Percentiles rank a stretch among this genome's conserved stretches.
Evolutionary conservation across 2,329 filamentous ascomycete genomes (phyloP).

Genomic region (Aspergillus versicolor): DNA sequence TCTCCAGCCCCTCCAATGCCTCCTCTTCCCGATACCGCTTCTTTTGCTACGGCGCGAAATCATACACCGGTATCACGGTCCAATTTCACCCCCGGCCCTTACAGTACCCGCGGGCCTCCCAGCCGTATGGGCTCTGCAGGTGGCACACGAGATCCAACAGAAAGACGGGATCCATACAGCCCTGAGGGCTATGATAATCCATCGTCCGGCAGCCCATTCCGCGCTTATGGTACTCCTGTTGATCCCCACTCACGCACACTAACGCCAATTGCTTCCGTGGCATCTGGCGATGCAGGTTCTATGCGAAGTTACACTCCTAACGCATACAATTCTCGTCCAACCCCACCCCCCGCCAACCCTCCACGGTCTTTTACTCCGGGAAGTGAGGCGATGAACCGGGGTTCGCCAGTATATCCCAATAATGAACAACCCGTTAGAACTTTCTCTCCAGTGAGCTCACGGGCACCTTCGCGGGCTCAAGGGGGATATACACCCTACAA

Average conservation of each 20-base stretch:
- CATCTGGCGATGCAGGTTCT: conserved; percentile 15
- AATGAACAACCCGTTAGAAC: conserved; percentile 4
- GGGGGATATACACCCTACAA: conserved; percentile 5
- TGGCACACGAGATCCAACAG: conserved; percentile 5
- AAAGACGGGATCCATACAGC: conserved; percentile 8
- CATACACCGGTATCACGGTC: conserved; percentile 17
- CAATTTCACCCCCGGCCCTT: conserved; percentile 16
- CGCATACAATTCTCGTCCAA: conserved; percentile 6
- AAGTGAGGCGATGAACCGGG: neutral
- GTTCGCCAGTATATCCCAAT: conserved; percentile 4
- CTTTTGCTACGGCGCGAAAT: conserved; percentile 25
- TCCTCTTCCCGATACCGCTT: conserved; percentile 26
- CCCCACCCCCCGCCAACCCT: conserved; percentile 16
- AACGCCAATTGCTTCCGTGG: conserved; percentile 15
- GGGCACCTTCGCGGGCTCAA: neutral
- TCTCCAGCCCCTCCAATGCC: conserved; percentile 33
- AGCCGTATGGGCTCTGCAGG: conserved; percentile 13
- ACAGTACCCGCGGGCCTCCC: conserved; percentile 21
- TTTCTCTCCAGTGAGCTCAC: conserved; percentile 5
- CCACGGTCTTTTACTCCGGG: conserved; percentile 12
- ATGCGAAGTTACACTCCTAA: conserved; percentile 17
- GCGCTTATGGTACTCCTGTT: conserved; percentile 19
- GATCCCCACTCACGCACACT: conserved; percentile 23
- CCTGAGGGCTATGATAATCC: conserved; percentile 4
- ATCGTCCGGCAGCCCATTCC: conserved; percentile 17